A percentile compares a stretch with the other conserved stretches of the same genome.
These are phyloP conservation scores for Paramecium caudatum DNA, from an alignment of 73 alveolate species.

Conservation along the genomic window DNA sequence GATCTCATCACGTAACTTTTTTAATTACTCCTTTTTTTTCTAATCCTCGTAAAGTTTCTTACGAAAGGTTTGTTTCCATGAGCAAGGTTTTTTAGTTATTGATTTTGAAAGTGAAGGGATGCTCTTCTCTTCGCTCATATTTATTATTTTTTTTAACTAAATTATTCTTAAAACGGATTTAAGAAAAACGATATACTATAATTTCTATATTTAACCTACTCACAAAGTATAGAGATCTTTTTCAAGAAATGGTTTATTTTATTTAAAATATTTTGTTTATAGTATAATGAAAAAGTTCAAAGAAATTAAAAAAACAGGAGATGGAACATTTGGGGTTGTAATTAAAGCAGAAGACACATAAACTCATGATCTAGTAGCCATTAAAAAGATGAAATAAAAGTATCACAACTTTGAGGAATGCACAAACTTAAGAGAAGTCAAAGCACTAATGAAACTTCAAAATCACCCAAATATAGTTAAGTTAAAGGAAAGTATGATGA, in stretches of 20 bases:
- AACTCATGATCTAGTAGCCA: constrained; percentile 92
- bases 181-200: constrained; percentile 45
- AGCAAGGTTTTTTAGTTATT: constrained; percentile 42
- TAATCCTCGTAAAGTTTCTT: constrained; percentile 1
- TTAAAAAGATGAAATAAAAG: constrained; percentile 92
- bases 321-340: constrained; percentile 96
- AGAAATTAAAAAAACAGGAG: constrained; percentile 91
- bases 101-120: background rate
- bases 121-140: constrained; percentile 45
- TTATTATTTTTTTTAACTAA: constrained; percentile 16
- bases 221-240: too few species aligned
- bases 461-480: constrained; percentile 91
- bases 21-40: constrained; percentile 5
- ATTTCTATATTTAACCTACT: too few species aligned
- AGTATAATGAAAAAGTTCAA: constrained; percentile 90
- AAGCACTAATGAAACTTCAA: constrained; percentile 87
- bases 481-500: constrained; percentile 90
- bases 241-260: too few species aligned
- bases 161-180: constrained; percentile 4
- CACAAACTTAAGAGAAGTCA: constrained; percentile 91
- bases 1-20: constrained; percentile 32
- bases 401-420: constrained; percentile 93
- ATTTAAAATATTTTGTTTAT: constrained; percentile 60
- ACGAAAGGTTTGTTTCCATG: constrained; percentile 35
- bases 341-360: constrained; percentile 85